These are phyloP conservation scores for Cymbidium sinense DNA, from an alignment of 106 monocot species.

Conservation along the genomic window DNA sequence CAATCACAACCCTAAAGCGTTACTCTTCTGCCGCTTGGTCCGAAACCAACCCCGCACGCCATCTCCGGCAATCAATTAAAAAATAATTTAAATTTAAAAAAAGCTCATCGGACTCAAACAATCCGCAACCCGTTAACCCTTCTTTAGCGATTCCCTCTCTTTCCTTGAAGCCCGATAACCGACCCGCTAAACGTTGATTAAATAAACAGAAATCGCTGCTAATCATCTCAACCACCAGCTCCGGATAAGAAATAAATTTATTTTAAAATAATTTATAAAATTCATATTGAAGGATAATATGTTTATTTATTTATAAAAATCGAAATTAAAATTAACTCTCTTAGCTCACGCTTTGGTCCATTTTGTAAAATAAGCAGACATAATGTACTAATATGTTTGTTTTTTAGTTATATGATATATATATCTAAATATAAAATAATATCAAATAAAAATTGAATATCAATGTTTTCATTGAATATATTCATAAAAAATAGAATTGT, in stretches of 20 bases:
- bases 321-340: not conserved
- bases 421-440: not conserved
- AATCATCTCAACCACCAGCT: too few species aligned
- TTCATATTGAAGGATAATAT: not conserved
- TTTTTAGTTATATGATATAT: too few species aligned
- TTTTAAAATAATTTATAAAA: not conserved
- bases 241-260: too few species aligned
- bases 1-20: not conserved
- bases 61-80: conserved; percentile 1
- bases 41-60: conserved; percentile 1
- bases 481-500: too few species aligned
- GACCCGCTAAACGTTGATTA: too few species aligned
- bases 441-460: not conserved
- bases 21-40: not conserved
- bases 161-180: not conserved
- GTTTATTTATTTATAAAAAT: not conserved
- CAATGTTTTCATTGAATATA: too few species aligned
- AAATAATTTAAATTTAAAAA: too few species aligned
- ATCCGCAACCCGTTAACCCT: not conserved
- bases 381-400: too few species aligned
- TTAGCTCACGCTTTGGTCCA: not conserved
- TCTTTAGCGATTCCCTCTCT: not conserved
- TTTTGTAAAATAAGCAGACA: not conserved
- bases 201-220: too few species aligned
- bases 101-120: not conserved